phyloP scores from a whole-genome alignment of 1,139 yeast species.

The Geotrichum klebahnii region DNA sequence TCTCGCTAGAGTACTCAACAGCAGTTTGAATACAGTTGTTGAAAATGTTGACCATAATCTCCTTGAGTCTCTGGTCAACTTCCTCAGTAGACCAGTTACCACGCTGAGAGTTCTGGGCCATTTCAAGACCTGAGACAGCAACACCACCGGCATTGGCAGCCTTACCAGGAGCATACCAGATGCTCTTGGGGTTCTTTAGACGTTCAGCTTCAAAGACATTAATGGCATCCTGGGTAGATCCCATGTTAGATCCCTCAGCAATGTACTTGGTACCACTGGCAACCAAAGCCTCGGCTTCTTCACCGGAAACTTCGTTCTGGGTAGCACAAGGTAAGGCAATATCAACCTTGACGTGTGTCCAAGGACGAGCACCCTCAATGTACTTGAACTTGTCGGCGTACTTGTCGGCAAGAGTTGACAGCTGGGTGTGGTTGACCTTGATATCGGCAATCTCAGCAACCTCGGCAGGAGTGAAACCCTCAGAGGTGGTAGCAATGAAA shows the following conservation, averaged over 20 bases:
- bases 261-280: constrained; percentile 88
- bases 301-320: constrained; percentile 95
- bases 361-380: constrained; percentile 92
- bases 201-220: constrained; percentile 89
- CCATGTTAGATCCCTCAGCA: constrained; percentile 99
- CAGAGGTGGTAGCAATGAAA: constrained; percentile 49
- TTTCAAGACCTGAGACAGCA: constrained; percentile 96
- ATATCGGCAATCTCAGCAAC: constrained; percentile 71
- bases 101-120: constrained; percentile 99
- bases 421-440: constrained; percentile 74
- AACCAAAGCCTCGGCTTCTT: constrained; percentile 90
- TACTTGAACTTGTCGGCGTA: constrained; percentile 56
- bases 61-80: constrained; percentile 82
- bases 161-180: constrained; percentile 99
- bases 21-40: constrained; percentile 90
- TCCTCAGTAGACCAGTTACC: constrained; percentile 81
- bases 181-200: constrained; percentile 51
- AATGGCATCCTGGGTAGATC: constrained; percentile 95
- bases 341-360: constrained; percentile 87
- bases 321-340: constrained; percentile 98
- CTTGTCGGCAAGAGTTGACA: constrained; percentile 62
- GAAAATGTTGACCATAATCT: constrained; percentile 90
- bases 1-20: constrained; percentile 67
- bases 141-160: constrained; percentile 99
- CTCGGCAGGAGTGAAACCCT: constrained; percentile 84